Percentiles rank a stretch among this genome's conserved stretches.
phyloP scores from a whole-genome alignment of 352 stramenopile species.

The Globisporangium paddicum region DNA sequence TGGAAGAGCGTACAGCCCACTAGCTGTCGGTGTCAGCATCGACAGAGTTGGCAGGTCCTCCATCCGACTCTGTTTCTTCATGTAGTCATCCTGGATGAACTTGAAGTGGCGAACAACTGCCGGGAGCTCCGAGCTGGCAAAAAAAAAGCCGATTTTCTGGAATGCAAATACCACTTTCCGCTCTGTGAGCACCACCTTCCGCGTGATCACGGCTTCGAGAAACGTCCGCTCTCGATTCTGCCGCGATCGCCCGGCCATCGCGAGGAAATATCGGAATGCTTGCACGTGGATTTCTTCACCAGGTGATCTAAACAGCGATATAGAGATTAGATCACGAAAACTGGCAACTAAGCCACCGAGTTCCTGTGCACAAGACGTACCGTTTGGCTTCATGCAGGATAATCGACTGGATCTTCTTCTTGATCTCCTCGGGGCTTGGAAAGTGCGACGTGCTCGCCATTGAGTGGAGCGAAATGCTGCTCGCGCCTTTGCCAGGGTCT shows the following conservation, averaged over 20 bases:
- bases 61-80: constrained; percentile 42
- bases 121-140: constrained; percentile 38
- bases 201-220: constrained; percentile 60
- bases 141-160: constrained; percentile 53
- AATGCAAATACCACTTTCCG: constrained; percentile 45
- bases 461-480: constrained; percentile 47
- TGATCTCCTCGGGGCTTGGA: constrained; percentile 40
- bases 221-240: constrained; percentile 51
- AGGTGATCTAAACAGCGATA: constrained; percentile 24
- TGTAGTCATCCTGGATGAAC: constrained; percentile 49
- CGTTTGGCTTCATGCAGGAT: constrained; percentile 58
- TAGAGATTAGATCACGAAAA: neutral
- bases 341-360: neutral
- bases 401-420: constrained; percentile 48
- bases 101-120: constrained; percentile 44
- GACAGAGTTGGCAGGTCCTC: constrained; percentile 61
- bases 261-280: constrained; percentile 53
- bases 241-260: constrained; percentile 32
- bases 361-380: constrained; percentile 13
- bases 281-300: constrained; percentile 55
- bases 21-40: constrained; percentile 33
- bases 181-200: constrained; percentile 58
- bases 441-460: constrained; percentile 47
- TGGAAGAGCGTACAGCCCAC: constrained; percentile 41
- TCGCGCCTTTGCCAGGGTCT: constrained; percentile 10